Percentiles rank a stretch among this genome's conserved stretches.
These are phyloP conservation scores for Cyclostephanos invisitatus DNA, from an alignment of 108 stramenopile species.

Conservation along the genomic window DNA sequence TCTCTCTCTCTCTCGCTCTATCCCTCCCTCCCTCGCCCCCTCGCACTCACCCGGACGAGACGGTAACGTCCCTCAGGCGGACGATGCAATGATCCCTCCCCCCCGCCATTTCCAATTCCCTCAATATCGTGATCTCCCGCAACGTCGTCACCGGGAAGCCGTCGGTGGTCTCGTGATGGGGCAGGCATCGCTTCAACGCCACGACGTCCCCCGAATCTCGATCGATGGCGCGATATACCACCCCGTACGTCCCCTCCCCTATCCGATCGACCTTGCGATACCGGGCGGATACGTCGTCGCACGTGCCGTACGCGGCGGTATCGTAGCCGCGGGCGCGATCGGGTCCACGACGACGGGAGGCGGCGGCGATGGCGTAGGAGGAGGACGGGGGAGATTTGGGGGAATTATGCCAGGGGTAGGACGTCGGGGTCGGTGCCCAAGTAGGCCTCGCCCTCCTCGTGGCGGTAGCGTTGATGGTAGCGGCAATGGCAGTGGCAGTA, in stretches of 20 bases:
- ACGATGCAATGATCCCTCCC: constrained; percentile 67
- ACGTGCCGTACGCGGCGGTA: constrained; percentile 42
- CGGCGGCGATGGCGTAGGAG: not conserved
- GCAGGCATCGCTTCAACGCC: constrained; percentile 82
- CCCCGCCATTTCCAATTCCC: constrained; percentile 41
- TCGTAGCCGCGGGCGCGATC: no score
- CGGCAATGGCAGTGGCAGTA: no score
- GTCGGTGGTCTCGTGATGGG: constrained; percentile 82
- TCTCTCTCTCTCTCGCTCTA: no score
- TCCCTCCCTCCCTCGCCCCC: no score
- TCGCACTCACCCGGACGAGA: constrained; percentile 62
- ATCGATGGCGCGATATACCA: constrained; percentile 94
- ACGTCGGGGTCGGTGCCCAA: not conserved
- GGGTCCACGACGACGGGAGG: no score
- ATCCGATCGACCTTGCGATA: constrained; percentile 93
- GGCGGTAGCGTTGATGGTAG: not conserved
- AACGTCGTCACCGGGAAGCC: constrained; percentile 85
- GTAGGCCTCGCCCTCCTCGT: not conserved
- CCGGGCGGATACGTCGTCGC: constrained; percentile 68
- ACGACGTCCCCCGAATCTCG: constrained; percentile 47
- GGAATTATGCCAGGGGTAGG: not conserved
- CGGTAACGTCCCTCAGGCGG: constrained; percentile 58
- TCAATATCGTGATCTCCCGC: constrained; percentile 72
- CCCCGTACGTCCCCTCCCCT: constrained; percentile 98
- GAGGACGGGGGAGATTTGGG: not conserved